These are phyloP conservation scores for Penicillium taxi DNA, from an alignment of 495 filamentous ascomycete species.

Conservation along the genomic window DNA sequence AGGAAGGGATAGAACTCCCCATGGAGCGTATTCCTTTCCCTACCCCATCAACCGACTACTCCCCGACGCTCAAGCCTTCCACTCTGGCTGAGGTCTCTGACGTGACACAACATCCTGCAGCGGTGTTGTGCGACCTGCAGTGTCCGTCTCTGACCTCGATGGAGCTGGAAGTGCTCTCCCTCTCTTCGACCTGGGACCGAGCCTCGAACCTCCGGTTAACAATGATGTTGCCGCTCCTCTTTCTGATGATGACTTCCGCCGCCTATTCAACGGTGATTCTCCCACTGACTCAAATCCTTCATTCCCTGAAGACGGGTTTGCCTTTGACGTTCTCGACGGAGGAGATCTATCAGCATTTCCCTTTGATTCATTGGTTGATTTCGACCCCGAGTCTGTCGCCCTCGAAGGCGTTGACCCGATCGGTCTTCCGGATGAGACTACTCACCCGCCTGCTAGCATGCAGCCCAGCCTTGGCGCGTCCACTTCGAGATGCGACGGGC, in stretches of 20 bases:
- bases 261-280: conserved; percentile 61
- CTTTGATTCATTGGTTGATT: conserved; percentile 80
- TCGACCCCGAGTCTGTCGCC: conserved; percentile 55
- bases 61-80: conserved; percentile 42
- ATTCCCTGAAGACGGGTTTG: conserved; percentile 68
- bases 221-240: conserved; percentile 47
- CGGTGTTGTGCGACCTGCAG: conserved; percentile 99
- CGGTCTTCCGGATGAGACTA: conserved; percentile 50
- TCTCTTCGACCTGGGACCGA: conserved; percentile 46
- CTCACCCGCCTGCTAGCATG: conserved; percentile 58
- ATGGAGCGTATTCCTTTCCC: conserved; percentile 44
- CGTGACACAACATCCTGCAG: conserved; percentile 99
- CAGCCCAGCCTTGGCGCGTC: conserved; percentile 90
- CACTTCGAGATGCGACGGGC: conserved; percentile 84
- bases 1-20: conserved; percentile 45
- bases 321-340: conserved; percentile 55
- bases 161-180: conserved; percentile 45
- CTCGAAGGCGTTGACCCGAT: conserved; percentile 42
- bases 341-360: conserved; percentile 56
- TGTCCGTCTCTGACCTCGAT: conserved; percentile 80
- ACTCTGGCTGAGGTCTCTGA: conserved; percentile 65
- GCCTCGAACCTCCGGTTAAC: conserved; percentile 35
- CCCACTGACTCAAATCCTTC: conserved; percentile 64
- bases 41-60: conserved; percentile 43
- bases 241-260: conserved; percentile 59